phyloP scores from a whole-genome alignment of 1,139 yeast genomes.

The Debaryomyces singareniensis region DNA sequence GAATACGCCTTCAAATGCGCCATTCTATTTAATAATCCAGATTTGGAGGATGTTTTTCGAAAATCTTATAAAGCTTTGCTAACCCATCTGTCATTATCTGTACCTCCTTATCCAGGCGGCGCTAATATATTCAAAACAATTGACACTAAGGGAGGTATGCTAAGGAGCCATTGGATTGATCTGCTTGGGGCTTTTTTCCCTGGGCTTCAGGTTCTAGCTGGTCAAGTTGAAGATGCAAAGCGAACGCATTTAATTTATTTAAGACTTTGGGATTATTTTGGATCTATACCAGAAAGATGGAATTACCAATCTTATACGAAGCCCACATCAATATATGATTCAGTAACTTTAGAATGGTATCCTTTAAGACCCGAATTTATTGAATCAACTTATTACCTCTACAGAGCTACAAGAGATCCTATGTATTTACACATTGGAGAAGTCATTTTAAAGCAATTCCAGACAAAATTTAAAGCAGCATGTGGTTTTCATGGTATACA shows the following conservation, averaged over 20 bases:
- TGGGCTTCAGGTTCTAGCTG: conserved; percentile 74
- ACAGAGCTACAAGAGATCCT: conserved; percentile 83
- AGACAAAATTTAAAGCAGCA: conserved; percentile 43
- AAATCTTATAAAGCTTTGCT: conserved; percentile 54
- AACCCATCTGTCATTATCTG: conserved; percentile 35
- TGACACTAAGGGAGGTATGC: conserved; percentile 45
- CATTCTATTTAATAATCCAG: conserved; percentile 63
- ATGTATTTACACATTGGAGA: conserved; percentile 73
- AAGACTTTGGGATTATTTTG: conserved; percentile 77
- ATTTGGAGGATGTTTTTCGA: conserved; percentile 55
- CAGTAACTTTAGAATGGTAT: conserved; percentile 75
- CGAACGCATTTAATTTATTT: conserved; percentile 57
- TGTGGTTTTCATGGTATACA: conserved; percentile 86
- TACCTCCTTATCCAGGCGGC: too few relatives aligned
- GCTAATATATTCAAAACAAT: conserved; percentile 53
- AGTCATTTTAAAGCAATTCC: conserved; percentile 49
- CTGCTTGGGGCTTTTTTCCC: conserved; percentile 85
- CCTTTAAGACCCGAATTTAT: conserved; percentile 88
- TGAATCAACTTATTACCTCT: conserved; percentile 81
- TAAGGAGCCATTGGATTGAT: conserved; percentile 69
- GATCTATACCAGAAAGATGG: conserved; percentile 89
- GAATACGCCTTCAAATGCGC: conserved; percentile 82
- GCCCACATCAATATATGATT: conserved; percentile 7
- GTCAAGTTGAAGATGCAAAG: conserved; percentile 64
- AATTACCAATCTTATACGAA: conserved; percentile 19